Percentiles rank a stretch among this genome's conserved stretches.
These are phyloP conservation scores for Aspergillus bertholletiae DNA, from an alignment of 495 filamentous ascomycete genomes.

Conservation along the genomic window DNA sequence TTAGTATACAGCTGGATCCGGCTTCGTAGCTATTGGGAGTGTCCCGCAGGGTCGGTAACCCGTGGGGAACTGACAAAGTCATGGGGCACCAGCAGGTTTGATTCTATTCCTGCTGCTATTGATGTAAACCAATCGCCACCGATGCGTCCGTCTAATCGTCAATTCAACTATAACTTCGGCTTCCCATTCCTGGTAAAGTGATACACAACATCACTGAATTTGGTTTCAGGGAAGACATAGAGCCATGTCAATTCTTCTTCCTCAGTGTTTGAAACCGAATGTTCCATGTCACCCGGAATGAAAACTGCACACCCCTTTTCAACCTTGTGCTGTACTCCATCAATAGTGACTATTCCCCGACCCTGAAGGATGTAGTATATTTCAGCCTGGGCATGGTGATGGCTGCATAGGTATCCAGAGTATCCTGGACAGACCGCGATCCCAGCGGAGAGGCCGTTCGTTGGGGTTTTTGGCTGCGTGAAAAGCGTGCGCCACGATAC, in stretches of 20 bases:
- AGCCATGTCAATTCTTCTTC: constrained; percentile 25
- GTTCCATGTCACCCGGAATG: constrained; percentile 33
- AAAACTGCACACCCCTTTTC: constrained; percentile 26
- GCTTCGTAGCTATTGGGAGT: no score
- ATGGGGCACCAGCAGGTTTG: background rate
- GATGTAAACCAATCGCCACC: no score
- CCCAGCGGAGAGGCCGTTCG: constrained; percentile 26
- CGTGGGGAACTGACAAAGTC: no score
- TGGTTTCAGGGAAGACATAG: constrained; percentile 33
- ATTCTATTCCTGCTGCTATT: background rate
- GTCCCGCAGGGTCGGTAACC: no score
- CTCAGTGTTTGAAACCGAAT: constrained; percentile 30
- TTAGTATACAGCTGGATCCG: no score
- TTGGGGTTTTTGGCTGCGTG: constrained; percentile 22
- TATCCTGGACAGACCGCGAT: constrained; percentile 25
- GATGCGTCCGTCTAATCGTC: no score
- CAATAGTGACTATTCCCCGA: constrained; percentile 22
- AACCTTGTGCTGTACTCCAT: constrained; percentile 20
- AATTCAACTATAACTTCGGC: background rate
- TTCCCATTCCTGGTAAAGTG: constrained; percentile 13
- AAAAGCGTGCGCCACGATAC: constrained; percentile 37
- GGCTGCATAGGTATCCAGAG: constrained; percentile 26
- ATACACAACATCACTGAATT: constrained; percentile 35
- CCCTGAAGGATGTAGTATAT: constrained; percentile 37
- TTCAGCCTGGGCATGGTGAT: constrained; percentile 34